These are phyloP conservation scores for Psidium guajava DNA, from an alignment of 345 rosid species.

Conservation along the genomic window DNA sequence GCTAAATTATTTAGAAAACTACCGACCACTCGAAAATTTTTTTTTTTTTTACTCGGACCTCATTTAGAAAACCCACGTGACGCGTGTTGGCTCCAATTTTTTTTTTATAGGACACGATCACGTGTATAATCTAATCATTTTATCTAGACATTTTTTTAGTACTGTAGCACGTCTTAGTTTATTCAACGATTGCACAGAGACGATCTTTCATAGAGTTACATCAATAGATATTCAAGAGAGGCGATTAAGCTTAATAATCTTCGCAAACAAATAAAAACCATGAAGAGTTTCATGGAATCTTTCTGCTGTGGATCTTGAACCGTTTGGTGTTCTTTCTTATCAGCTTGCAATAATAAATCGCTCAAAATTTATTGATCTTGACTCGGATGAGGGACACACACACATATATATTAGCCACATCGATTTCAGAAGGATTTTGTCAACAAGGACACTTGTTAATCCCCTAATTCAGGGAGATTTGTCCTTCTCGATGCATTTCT, in stretches of 20 bases:
- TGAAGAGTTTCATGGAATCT: background rate
- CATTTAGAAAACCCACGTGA: background rate
- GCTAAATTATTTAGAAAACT: background rate
- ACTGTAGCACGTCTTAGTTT: background rate
- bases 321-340: background rate
- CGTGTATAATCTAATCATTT: background rate
- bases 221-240: background rate
- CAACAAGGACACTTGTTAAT: background rate
- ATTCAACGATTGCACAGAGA: background rate
- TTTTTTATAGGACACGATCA: background rate
- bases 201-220: background rate
- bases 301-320: background rate
- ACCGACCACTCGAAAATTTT: too few relatives aligned
- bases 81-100: rapidly evolving
- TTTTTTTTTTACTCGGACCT: too few relatives aligned
- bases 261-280: background rate
- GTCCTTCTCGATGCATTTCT: background rate
- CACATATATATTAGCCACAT: background rate
- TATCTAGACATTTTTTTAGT: background rate
- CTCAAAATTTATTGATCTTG: background rate
- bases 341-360: background rate
- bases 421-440: background rate
- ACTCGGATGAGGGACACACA: background rate
- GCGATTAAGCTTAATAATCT: background rate
- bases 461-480: background rate